Percentiles rank a stretch among this genome's conserved stretches.
Conservation (phyloP, 257 asterid genomes). For the Petunia secreta region DNA sequence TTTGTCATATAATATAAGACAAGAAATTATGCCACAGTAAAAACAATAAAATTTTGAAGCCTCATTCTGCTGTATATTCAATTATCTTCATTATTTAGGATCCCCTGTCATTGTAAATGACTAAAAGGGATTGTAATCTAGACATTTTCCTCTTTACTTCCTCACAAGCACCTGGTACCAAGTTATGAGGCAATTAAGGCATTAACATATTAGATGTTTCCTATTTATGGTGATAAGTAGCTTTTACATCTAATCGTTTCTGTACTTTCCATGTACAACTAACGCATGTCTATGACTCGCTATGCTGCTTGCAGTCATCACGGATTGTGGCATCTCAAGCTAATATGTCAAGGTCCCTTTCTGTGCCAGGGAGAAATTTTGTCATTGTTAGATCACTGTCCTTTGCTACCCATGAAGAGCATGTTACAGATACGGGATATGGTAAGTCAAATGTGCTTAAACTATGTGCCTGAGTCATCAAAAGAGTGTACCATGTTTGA, state of each 20-base stretch:
- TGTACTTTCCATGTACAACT: constrained; percentile 22
- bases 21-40: neutral
- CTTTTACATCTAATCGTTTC: neutral
- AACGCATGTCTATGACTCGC: neutral
- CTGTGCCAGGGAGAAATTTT: constrained; percentile 70
- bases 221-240: constrained; percentile 16
- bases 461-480: neutral
- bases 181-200: neutral
- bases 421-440: constrained; percentile 48
- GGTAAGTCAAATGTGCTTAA: constrained; percentile 55
- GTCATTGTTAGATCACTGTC: constrained; percentile 79
- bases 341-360: constrained; percentile 81
- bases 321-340: constrained; percentile 54
- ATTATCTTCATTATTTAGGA: neutral
- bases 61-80: neutral
- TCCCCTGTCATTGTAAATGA: constrained; percentile 16
- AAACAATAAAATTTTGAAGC: neutral
- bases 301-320: constrained; percentile 29
- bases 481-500: neutral
- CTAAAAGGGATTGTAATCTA: neutral
- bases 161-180: neutral
- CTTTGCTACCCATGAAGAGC: constrained; percentile 57
- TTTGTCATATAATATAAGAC: neutral
- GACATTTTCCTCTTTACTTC: neutral
- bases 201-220: constrained; percentile 14